These are phyloP conservation scores for Suhomyces sp. DNA, from an alignment of 805 yeast genomes.

Conservation along the genomic window DNA sequence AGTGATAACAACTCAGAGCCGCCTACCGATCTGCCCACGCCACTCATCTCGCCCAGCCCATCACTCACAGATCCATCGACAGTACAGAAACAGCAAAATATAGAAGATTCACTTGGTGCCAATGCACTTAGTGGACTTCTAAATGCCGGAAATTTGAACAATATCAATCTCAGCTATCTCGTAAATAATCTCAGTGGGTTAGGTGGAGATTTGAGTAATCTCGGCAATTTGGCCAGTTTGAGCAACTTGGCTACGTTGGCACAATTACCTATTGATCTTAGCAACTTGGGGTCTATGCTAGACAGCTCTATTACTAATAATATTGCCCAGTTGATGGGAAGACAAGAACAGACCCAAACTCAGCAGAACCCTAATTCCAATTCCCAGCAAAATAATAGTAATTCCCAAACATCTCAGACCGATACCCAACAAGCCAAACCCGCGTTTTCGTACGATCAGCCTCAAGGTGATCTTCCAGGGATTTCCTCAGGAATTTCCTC, in stretches of 20 bases:
- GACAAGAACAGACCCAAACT: background rate
- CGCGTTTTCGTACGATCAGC: constrained; percentile 16
- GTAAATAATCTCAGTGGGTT: constrained; percentile 38
- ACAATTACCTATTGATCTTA: constrained; percentile 40
- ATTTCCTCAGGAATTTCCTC: constrained; percentile 2
- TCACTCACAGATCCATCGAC: background rate
- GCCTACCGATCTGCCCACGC: constrained; percentile 22
- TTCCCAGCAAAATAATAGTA: background rate
- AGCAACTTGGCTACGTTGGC: constrained; percentile 43
- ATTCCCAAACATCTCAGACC: constrained; percentile 9
- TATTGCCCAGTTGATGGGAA: background rate
- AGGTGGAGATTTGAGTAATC: constrained; percentile 32
- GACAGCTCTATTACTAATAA: constrained; percentile 11
- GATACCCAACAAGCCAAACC: constrained; percentile 5
- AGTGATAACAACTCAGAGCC: constrained; percentile 5
- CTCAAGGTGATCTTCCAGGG: constrained; percentile 12
- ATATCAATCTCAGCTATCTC: constrained; percentile 41
- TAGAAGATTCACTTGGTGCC: background rate
- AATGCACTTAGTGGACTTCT: constrained; percentile 9
- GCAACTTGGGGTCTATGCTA: constrained; percentile 30
- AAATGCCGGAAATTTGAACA: constrained; percentile 38
- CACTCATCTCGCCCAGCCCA: constrained; percentile 23
- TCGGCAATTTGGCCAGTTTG: constrained; percentile 39
- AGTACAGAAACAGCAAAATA: background rate
- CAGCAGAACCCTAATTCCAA: background rate